phyloP scores from a whole-genome alignment of 2,329 filamentous ascomycete genomes.

The Penicillium sp. region DNA sequence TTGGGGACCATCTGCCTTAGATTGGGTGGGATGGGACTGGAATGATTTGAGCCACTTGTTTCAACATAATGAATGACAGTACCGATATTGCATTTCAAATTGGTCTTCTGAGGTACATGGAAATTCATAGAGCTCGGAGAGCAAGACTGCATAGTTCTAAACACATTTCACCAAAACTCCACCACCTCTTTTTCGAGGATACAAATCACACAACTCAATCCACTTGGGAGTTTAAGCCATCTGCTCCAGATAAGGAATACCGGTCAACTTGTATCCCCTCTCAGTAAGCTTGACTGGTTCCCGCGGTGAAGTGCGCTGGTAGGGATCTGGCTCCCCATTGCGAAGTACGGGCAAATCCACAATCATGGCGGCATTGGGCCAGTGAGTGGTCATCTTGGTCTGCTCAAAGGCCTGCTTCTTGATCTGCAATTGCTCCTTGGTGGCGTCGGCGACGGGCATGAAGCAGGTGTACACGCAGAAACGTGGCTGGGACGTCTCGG shows the following conservation, averaged over 20 bases:
- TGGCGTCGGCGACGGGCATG: conserved; percentile 38
- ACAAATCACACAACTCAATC: neutral
- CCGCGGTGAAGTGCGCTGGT: conserved; percentile 34
- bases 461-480: conserved; percentile 37
- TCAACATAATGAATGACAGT: conserved; percentile 5
- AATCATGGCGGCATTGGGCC: conserved; percentile 21
- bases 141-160: too few relatives aligned
- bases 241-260: conserved; percentile 41
- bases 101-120: too few relatives aligned
- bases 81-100: neutral
- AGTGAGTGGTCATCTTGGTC: conserved; percentile 39
- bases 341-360: conserved; percentile 14
- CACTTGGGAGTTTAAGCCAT: conserved; percentile 1
- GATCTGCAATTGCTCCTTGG: conserved; percentile 36
- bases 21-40: conserved; percentile 12
- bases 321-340: conserved; percentile 14
- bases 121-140: too few relatives aligned
- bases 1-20: conserved; percentile 6
- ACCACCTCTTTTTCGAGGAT: too few relatives aligned
- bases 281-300: conserved; percentile 38
- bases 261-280: conserved; percentile 42
- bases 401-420: conserved; percentile 41
- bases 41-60: conserved; percentile 12
- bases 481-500: conserved; percentile 24
- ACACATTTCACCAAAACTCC: too few relatives aligned